Base-by-base conservation (phyloP, 1,284 basidiomycete species). In the Hymenochaete sp. region DNA sequence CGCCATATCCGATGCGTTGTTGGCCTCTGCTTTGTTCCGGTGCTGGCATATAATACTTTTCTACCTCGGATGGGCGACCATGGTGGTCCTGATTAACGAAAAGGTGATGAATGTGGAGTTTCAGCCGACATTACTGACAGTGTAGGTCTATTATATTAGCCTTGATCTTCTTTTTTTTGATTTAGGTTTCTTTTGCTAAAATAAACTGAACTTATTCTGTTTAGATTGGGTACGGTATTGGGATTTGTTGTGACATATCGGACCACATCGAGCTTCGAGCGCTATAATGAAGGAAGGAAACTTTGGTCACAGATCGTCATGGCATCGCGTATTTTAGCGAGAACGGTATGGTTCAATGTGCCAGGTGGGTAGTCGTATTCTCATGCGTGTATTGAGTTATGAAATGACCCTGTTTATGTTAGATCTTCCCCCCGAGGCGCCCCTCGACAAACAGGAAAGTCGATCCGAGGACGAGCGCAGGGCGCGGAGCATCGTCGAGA, bases 181-280 rank as follows among this genome's bases (percentile, higher is more conserved):
- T 42, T 31, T 38, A 36, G 32, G 32, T 42, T 19, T 22, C 6
- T 10, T 16, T 27, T 16, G 26, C 29, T 45, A n/a, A n/a, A n/a
- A n/a, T n/a, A n/a, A n/a, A n/a, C n/a, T n/a, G n/a, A n/a, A n/a
- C n/a, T n/a, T n/a, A 24, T 36, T 33, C 27, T 40, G 27, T 24
- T 16, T 39, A 51, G 45, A 24, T 38, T 78, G 35, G 77, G 79
- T 67, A 79, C 77, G 5, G 75, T 81, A 0, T 64, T 79, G 8
- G 77, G 77, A 69, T 79, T 82, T 52, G 71, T 80, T 28, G 72
- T 82, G 43, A 77, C 77, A 0, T 77, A 75, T 58, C 66, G 82
- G 29, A 86, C 83, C 0, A 84, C 81, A 2, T 81, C 82, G 2
- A 82, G 82, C 16, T 86, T 84, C 56, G 82, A 84, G 55, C 66